Percentiles rank a stretch among this genome's conserved stretches.
Conservation (phyloP, 148 eudicot species). For the Camellia sinensis region DNA sequence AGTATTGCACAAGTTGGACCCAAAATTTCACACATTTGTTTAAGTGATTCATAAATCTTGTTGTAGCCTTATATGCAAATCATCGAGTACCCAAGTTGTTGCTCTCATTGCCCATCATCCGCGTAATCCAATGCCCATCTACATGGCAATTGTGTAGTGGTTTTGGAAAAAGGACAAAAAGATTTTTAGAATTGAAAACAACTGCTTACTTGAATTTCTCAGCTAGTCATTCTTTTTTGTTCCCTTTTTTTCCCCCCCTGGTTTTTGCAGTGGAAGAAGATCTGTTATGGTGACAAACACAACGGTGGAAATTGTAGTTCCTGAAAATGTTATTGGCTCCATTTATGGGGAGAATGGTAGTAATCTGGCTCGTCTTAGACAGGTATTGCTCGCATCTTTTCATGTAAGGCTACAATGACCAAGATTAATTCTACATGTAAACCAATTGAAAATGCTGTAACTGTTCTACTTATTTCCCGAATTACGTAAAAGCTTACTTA, state of each 20-base stretch:
- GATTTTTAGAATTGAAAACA: background rate
- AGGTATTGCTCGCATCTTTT: slow-evolving; percentile 13
- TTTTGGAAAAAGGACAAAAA: background rate
- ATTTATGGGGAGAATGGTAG: slow-evolving; percentile 70
- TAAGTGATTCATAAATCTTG: background rate
- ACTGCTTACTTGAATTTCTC: background rate
- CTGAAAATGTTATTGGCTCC: slow-evolving; percentile 50
- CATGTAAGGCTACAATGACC: background rate
- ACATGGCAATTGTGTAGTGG: background rate
- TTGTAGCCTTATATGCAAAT: background rate
- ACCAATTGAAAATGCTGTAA: too few species aligned
- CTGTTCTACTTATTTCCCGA: too few species aligned
- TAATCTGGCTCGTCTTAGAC: slow-evolving; percentile 55
- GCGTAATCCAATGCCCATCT: background rate
- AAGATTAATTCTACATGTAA: background rate
- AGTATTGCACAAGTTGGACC: background rate
- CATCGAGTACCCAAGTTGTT: background rate
- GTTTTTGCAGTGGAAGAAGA: slow-evolving; percentile 42
- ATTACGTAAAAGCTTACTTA: too few species aligned
- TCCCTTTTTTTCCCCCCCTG: background rate
- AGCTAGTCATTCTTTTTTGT: background rate
- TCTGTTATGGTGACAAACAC: slow-evolving; percentile 66
- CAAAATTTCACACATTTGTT: background rate
- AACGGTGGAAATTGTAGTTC: slow-evolving; percentile 62
- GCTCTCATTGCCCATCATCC: background rate